Percentiles rank a stretch among this genome's conserved stretches.
Conservation (phyloP, 129 eudicot genomes). For the Lactuca sativa region DNA sequence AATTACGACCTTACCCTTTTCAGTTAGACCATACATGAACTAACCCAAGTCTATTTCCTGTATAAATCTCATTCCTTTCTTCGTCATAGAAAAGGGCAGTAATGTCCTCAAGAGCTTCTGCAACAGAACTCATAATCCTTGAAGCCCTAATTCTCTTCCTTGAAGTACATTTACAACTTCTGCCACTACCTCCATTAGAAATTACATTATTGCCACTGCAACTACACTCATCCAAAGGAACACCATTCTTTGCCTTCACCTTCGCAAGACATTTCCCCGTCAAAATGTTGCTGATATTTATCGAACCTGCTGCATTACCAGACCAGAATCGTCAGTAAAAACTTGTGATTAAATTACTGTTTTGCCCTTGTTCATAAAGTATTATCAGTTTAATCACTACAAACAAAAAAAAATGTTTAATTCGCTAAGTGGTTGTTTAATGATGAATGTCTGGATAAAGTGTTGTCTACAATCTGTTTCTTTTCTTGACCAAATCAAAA, state of each 20-base stretch:
- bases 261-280: conserved; percentile 93
- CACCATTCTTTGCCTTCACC: conserved; percentile 55
- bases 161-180: conserved; percentile 40
- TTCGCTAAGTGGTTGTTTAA: too few relatives aligned
- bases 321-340: not conserved
- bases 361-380: not conserved
- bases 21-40: conserved; percentile 92
- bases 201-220: conserved; percentile 30
- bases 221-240: conserved; percentile 46
- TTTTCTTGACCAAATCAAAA: too few relatives aligned
- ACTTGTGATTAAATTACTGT: not conserved
- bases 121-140: conserved; percentile 55
- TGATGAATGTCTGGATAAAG: too few relatives aligned
- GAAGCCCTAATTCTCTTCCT: conserved; percentile 49
- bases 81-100: conserved; percentile 89
- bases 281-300: conserved; percentile 83
- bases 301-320: conserved; percentile 68
- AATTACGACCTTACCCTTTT: conserved; percentile 15
- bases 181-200: conserved; percentile 41
- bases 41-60: conserved; percentile 81
- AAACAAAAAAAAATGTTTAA: not conserved
- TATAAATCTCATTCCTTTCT: conserved; percentile 92
- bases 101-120: conserved; percentile 82
- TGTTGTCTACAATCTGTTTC: too few relatives aligned
- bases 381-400: not conserved